These are phyloP conservation scores for Cochliopodium minus DNA, from an alignment of 208 protist species.

Conservation along the genomic window DNA sequence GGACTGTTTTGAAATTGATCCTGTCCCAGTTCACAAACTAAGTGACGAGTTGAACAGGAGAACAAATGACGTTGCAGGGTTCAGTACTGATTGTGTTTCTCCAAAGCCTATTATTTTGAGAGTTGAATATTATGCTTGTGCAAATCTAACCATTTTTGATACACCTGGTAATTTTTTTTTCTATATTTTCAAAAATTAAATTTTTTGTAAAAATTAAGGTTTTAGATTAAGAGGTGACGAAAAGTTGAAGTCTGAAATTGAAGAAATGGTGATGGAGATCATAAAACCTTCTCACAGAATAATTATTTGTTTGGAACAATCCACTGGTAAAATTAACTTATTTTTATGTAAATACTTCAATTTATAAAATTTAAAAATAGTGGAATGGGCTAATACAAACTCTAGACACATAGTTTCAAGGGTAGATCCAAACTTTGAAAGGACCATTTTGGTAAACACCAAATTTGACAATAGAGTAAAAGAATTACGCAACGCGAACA, in stretches of 20 bases:
- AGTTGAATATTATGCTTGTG: slow-evolving; percentile 32
- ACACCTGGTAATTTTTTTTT: slow-evolving; percentile 17
- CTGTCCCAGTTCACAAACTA: slow-evolving; percentile 28
- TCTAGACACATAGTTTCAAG: slow-evolving; percentile 26
- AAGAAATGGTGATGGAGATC: slow-evolving; percentile 17
- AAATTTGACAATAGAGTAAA: slow-evolving; percentile 42
- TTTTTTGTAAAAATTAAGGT: neutral
- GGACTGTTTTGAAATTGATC: slow-evolving; percentile 19
- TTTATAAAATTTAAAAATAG: too few species aligned
- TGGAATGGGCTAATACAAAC: slow-evolving; percentile 35
- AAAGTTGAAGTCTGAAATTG: slow-evolving; percentile 19
- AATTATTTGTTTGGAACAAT: slow-evolving; percentile 36
- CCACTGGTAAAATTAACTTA: too few species aligned
- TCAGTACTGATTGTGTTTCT: slow-evolving; percentile 15
- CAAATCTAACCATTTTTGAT: slow-evolving; percentile 35
- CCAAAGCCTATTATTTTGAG: slow-evolving; percentile 29
- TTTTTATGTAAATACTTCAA: too few species aligned
- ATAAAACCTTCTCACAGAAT: slow-evolving; percentile 29
- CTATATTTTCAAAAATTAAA: neutral
- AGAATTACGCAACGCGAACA: slow-evolving; percentile 21
- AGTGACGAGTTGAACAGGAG: slow-evolving; percentile 28
- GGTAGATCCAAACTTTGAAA: slow-evolving; percentile 26
- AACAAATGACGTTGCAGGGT: slow-evolving; percentile 28
- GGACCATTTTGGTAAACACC: slow-evolving; percentile 32
- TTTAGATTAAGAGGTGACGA: slow-evolving; percentile 33